Percentiles rank a stretch among this genome's conserved stretches.
phyloP scores from a whole-genome alignment of 768 basidiomycete genomes.

The Boletus subcaerulescens region DNA sequence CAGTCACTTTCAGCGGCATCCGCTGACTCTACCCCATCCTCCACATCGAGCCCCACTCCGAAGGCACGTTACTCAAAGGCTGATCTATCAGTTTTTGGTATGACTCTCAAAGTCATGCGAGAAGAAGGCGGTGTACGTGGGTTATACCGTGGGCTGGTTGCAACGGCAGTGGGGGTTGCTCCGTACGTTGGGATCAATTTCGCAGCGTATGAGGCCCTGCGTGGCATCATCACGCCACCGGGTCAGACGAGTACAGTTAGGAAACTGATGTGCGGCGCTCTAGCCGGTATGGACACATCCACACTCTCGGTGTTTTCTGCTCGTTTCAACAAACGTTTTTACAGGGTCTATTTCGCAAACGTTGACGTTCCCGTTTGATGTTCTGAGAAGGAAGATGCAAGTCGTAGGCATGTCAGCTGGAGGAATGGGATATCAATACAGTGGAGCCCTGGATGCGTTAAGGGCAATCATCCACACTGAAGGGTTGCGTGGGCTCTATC shows the following conservation, averaged over 20 bases:
- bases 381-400: slow-evolving; percentile 94
- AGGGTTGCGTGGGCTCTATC: slow-evolving; percentile 74
- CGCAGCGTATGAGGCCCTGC: slow-evolving; percentile 85
- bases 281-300: slow-evolving; percentile 57
- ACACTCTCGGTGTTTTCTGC: not conserved
- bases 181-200: slow-evolving; percentile 92
- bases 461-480: slow-evolving; percentile 65
- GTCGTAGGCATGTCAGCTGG: slow-evolving; percentile 74
- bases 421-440: slow-evolving; percentile 63
- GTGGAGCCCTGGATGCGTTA: slow-evolving; percentile 78
- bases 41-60: slow-evolving; percentile 32
- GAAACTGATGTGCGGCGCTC: slow-evolving; percentile 81
- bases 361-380: slow-evolving; percentile 94
- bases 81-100: slow-evolving; percentile 76
- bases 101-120: slow-evolving; percentile 86
- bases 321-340: slow-evolving; percentile 1
- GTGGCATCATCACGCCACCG: slow-evolving; percentile 76
- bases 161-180: slow-evolving; percentile 87
- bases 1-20: slow-evolving; percentile 18
- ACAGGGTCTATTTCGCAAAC: slow-evolving; percentile 89
- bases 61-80: slow-evolving; percentile 42
- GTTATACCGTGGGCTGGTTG: slow-evolving; percentile 79
- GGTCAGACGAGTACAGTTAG: slow-evolving; percentile 64
- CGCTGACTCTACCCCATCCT: slow-evolving; percentile 25
- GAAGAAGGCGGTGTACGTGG: slow-evolving; percentile 91